These are phyloP conservation scores for Pseudogymnoascus sp. DNA, from an alignment of 2,329 filamentous ascomycete species.

Conservation along the genomic window DNA sequence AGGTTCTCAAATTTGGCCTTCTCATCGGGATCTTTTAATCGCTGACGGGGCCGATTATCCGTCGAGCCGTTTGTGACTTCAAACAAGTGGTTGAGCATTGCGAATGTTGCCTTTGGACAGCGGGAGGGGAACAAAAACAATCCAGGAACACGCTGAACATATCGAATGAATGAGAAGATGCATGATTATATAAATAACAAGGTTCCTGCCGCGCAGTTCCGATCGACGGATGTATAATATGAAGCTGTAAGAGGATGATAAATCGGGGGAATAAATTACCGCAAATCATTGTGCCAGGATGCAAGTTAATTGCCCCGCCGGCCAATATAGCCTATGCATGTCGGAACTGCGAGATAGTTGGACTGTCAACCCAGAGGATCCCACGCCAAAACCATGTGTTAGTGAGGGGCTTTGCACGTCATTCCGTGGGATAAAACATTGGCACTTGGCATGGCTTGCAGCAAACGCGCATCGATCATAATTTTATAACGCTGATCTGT, in stretches of 20 bases:
- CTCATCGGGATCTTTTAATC: neutral
- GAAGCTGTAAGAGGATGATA: neutral
- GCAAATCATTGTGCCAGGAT: conserved; percentile 3
- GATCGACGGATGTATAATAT: conserved; percentile 6
- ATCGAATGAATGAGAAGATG: neutral
- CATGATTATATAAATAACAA: neutral
- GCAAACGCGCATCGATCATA: neutral
- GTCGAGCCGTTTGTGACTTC: neutral
- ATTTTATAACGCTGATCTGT: neutral
- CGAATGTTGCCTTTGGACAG: neutral
- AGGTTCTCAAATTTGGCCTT: neutral
- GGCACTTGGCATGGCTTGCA: neutral
- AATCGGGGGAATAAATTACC: conserved; percentile 8
- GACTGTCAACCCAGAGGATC: neutral
- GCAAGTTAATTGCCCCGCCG: neutral
- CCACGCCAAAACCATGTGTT: neutral
- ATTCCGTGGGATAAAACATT: neutral
- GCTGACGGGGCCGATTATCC: neutral
- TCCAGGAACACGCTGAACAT: neutral
- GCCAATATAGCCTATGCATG: conserved; percentile 2
- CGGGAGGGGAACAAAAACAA: neutral
- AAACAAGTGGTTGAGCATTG: conserved; percentile 4
- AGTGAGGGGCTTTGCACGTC: neutral
- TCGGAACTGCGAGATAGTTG: neutral
- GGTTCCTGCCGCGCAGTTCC: neutral